Conservation (phyloP, 1,284 basidiomycete genomes). For the Trichosporon sp. region DNA sequence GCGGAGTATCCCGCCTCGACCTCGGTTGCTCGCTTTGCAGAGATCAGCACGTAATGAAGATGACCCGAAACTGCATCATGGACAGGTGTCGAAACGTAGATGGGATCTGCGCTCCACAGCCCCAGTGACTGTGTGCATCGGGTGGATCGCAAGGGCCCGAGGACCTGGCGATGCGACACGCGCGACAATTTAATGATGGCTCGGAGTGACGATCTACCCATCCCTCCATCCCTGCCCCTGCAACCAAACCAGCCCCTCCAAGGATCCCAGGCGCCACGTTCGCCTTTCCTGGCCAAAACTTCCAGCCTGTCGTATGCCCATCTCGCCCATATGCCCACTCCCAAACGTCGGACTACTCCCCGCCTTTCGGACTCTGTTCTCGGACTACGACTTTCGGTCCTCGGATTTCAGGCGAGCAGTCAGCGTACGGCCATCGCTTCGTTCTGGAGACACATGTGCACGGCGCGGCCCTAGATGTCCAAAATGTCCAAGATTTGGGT, state of each 20-base stretch:
- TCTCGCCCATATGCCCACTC: background rate
- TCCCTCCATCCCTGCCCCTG: background rate
- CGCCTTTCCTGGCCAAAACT: background rate
- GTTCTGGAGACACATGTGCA: background rate
- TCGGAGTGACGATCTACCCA: background rate
- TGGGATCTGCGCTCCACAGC: background rate
- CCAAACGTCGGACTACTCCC: background rate
- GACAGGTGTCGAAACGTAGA: background rate
- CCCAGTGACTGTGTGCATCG: background rate
- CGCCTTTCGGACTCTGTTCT: background rate
- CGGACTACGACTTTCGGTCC: background rate
- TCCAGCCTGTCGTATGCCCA: background rate
- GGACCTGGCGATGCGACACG: background rate
- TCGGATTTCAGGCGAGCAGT: background rate
- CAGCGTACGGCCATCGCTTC: background rate
- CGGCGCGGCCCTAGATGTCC: background rate
- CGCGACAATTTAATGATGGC: slow-evolving; percentile 8
- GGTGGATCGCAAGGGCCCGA: background rate
- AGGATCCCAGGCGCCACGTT: background rate
- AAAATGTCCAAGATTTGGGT: background rate
- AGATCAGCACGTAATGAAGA: slow-evolving; percentile 6
- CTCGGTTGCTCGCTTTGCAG: background rate
- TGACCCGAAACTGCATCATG: background rate
- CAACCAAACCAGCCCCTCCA: background rate
- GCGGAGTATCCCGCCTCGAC: background rate